A percentile compares a stretch with the other conserved stretches of the same genome.
phyloP scores from a whole-genome alignment of 352 stramenopile species.

The Phytopythium sindhum region DNA sequence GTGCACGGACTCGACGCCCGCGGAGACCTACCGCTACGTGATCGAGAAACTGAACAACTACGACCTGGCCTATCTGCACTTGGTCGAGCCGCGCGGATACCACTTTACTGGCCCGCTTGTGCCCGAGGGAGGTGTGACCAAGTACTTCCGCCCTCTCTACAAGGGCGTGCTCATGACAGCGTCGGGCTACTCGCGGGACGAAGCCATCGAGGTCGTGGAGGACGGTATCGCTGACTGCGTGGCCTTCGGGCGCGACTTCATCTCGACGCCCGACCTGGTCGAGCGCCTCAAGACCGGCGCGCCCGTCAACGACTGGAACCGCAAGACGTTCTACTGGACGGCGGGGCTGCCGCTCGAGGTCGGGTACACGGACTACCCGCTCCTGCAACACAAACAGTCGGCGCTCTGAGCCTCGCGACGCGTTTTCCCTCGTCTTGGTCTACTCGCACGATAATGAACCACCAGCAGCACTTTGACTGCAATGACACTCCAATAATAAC shows the following conservation, averaged over 20 bases:
- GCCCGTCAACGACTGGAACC: conserved; percentile 24
- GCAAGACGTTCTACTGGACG: conserved; percentile 23
- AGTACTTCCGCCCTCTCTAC: conserved; percentile 37
- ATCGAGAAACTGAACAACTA: conserved; percentile 24
- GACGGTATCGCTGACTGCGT: conserved; percentile 36
- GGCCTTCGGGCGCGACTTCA: conserved; percentile 47
- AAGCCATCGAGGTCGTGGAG: conserved; percentile 26
- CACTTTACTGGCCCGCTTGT: conserved; percentile 16
- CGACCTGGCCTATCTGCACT: conserved; percentile 40
- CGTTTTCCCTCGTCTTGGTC: too few relatives aligned
- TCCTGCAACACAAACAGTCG: conserved; percentile 11
- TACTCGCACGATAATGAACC: too few relatives aligned
- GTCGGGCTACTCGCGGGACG: conserved; percentile 26
- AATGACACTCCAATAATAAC: too few relatives aligned
- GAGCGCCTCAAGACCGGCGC: conserved; percentile 24
- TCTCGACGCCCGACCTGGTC: conserved; percentile 45
- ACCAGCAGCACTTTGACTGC: too few relatives aligned
- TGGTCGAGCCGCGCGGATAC: conserved; percentile 36
- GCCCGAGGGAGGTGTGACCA: conserved; percentile 28
- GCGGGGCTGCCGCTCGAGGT: conserved; percentile 7
- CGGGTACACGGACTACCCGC: conserved; percentile 26
- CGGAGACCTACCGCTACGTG: conserved; percentile 29
- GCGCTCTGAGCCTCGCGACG: too few relatives aligned
- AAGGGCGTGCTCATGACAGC: conserved; percentile 36
- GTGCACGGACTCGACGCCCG: conserved; percentile 27